These are phyloP conservation scores for Allium sativum DNA, from an alignment of 106 monocot genomes.

Conservation along the genomic window DNA sequence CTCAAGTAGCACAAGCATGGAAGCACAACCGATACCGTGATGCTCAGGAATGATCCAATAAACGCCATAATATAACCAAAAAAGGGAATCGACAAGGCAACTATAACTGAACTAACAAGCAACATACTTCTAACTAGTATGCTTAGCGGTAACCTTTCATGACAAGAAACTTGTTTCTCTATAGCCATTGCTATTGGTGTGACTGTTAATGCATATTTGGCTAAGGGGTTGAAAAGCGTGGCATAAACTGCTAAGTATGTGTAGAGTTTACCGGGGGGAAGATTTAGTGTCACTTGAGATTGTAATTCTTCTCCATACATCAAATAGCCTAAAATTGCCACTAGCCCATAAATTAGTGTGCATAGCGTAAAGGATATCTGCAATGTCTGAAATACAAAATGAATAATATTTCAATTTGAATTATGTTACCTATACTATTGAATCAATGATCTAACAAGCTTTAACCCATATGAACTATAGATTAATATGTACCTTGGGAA, in stretches of 20 bases:
- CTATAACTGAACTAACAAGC: conserved; percentile 42
- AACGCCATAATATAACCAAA: conserved; percentile 59
- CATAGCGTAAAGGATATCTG: conserved; percentile 38
- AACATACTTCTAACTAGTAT: conserved; percentile 29
- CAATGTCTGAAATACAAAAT: conserved; percentile 29
- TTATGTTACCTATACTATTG: background rate
- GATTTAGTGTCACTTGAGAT: conserved; percentile 62
- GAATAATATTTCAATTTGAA: background rate
- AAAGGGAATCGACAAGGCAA: conserved; percentile 50
- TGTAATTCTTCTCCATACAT: conserved; percentile 45
- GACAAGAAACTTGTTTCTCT: conserved; percentile 17
- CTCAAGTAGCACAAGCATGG: conserved; percentile 75
- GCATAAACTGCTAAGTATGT: conserved; percentile 53
- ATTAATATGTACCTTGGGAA: conserved; percentile 62
- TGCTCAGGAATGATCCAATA: conserved; percentile 65
- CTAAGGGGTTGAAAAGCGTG: conserved; percentile 49
- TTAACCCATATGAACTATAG: too few relatives aligned
- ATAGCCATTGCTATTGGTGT: conserved; percentile 34
- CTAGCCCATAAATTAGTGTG: conserved; percentile 40
- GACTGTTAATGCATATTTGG: conserved; percentile 47
- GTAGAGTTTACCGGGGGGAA: conserved; percentile 31
- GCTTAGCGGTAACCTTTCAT: conserved; percentile 14
- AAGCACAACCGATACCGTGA: conserved; percentile 52
- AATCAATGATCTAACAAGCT: background rate
- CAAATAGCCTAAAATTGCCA: conserved; percentile 49